Evolutionary conservation across 768 basidiomycete species (phyloP), one percentile per base, ranked within the genome.

Genomic region (Flagelloscypha sp.): DNA sequence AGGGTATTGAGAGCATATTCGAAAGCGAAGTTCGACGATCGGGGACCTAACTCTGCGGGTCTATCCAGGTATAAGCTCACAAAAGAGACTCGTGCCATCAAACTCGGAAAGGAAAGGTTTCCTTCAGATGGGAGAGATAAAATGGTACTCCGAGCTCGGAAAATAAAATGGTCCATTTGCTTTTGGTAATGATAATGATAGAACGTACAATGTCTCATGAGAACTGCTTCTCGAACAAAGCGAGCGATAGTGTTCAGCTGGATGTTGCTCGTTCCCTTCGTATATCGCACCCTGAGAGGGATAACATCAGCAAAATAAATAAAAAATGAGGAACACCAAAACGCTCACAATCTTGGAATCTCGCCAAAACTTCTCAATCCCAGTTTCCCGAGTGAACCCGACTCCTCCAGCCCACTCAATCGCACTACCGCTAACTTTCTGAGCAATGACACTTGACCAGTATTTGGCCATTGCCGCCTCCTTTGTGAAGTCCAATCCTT

Each of bases 401-500:
- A 89, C 71, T 1, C 92, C 93, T 27, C 92, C 95, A 1, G 82
- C 79, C 94, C 93, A 97, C 57, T 98, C 94, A 44, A 98, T 97
- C 12, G 94, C 94, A 27, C 70, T 61, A 6, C 94, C 90, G 7
- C 82, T 72, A 2, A 95, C 92, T 27, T 71, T 68, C 59, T 94
- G 86, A 10, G 95, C 95, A 5, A 99, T 76, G 15, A 84, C 72
- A 41, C 88, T 89, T 16, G 83, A 73, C 70, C 79, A 88, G 52
- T 85, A 93, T 59, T 99, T 99, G 33, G 95, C 95, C 87, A 97
- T 95, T 2, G 95, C 95, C 8, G 95, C 94, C 60, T 97, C 87
- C 59, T 86, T 88, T 19, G 81, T 79, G 58, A 98, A 99, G 18
- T 62, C 50, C 51, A 68, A 66, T 7, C 90, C 89, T 55, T 92